Base-by-base conservation (phyloP, 306 rosid genomes). In the Medicago arabica region DNA sequence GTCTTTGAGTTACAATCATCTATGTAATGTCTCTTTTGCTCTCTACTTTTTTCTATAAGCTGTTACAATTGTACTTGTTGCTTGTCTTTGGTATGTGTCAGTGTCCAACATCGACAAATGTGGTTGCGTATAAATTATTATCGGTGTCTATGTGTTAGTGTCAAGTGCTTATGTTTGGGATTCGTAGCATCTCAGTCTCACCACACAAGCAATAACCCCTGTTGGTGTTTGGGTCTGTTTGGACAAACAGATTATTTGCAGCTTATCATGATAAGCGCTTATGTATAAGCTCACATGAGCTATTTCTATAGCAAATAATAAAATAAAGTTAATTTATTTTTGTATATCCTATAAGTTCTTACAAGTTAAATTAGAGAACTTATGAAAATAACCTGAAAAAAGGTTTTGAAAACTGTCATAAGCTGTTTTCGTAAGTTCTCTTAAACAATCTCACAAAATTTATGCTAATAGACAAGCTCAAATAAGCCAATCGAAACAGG, bases 1-100 rank as follows among this genome's bases (percentile, higher is more conserved):
- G 75, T 82, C 84, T 65, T 79, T 94, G 61, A 84, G 78, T 73
- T 92, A 94, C 87, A 92, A 88, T 63, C 93, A 92, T 83, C 79
- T 92, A 34, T 84, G 98, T 93, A 87, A 87, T 66, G 10, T 79
- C 39, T n/a, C 63, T 53, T 36, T 69, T 66, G 67, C 53, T 54
- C 23, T 65, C 19, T 51, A 51, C 4, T 31, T 8, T 6, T 36
- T 70, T 54, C 3, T 2, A 13, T 66, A 19, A 65, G 28, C n/a
- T 41, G 15, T 12, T 15, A 21, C 3, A 14, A 14, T 50, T 38
- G 17, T 59, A 17, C 60, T 74, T 7, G 15, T 1, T 75, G 51
- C 38, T 34, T 14, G 34, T 19, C 2, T 55, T 2, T 9, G 14
- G 1, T 9, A 19, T 11, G 34, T 10, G 14, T 16, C 1, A 16